These are phyloP conservation scores for Trichomonas vaginalis DNA, from an alignment of 208 protist species.

Conservation along the genomic window DNA sequence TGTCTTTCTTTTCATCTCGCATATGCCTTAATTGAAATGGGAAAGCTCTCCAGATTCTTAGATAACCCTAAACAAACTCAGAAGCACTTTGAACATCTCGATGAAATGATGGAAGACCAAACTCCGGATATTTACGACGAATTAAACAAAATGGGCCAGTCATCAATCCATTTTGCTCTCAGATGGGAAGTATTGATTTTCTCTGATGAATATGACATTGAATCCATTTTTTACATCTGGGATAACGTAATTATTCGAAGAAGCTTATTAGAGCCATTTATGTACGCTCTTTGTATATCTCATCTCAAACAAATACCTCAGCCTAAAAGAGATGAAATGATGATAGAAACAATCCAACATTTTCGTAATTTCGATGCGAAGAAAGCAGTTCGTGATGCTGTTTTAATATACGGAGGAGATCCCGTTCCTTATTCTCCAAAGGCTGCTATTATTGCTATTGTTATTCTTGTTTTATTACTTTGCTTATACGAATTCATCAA, in stretches of 20 bases:
- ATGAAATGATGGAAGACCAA: not conserved
- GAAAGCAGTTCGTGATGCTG: not conserved
- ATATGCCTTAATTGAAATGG: not conserved
- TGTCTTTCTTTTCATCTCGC: not conserved
- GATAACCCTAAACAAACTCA: not conserved
- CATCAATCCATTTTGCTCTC: not conserved
- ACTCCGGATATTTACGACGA: not conserved
- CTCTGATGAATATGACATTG: not conserved
- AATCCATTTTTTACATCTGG: not conserved
- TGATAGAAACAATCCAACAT: not conserved
- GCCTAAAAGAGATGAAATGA: not conserved
- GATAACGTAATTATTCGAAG: not conserved
- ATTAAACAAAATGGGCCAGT: not conserved
- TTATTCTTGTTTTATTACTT: not conserved
- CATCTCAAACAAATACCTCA: not conserved
- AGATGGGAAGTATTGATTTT: not conserved
- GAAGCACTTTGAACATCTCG: not conserved
- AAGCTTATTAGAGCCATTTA: not conserved
- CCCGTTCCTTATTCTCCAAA: not conserved
- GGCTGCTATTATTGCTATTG: not conserved
- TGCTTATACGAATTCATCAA: not conserved
- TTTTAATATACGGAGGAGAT: not conserved
- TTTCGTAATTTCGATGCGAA: not conserved
- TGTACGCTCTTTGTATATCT: not conserved
- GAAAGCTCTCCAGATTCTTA: not conserved